phyloP scores from a whole-genome alignment of 495 filamentous ascomycete species.

The Haplographium delicatum region DNA sequence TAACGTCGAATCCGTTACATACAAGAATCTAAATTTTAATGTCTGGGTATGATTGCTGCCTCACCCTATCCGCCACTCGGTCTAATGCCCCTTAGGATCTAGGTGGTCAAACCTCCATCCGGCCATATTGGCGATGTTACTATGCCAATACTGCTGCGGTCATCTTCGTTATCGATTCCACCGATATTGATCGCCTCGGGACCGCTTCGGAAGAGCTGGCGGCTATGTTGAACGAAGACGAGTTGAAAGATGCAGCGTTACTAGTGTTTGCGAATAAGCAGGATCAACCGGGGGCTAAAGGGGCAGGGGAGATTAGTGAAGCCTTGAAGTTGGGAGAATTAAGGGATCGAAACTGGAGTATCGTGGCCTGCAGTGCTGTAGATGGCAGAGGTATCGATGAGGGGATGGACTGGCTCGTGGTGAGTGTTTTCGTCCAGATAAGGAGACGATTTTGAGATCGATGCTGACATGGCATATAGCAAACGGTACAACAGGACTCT shows the following conservation, averaged over 20 bases:
- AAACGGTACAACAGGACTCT: constrained; percentile 26
- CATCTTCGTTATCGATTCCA: constrained; percentile 96
- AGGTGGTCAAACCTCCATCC: constrained; percentile 92
- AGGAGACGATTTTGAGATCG: neutral
- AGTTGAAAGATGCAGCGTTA: constrained; percentile 84
- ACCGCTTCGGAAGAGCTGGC: constrained; percentile 89
- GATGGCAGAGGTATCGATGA: constrained; percentile 91
- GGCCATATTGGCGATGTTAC: constrained; percentile 98
- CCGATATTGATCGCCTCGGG: constrained; percentile 88
- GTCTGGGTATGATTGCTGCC: constrained; percentile 66
- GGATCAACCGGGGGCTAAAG: constrained; percentile 95
- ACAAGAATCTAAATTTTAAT: constrained; percentile 96
- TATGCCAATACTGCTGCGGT: constrained; percentile 99
- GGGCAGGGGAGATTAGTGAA: constrained; percentile 93
- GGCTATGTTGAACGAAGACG: constrained; percentile 95
- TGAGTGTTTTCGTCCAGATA: constrained; percentile 43
- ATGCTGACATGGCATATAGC: constrained; percentile 6
- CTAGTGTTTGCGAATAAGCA: constrained; percentile 99
- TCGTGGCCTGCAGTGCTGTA: constrained; percentile 93
- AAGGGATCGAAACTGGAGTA: constrained; percentile 97
- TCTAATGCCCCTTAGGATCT: constrained; percentile 57
- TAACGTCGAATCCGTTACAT: constrained; percentile 96
- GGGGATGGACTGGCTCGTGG: constrained; percentile 99
- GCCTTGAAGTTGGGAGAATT: constrained; percentile 83
- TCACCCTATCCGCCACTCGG: neutral